phyloP scores from a whole-genome alignment of 1,139 yeast species.

The Maudiozyma humilis region DNA sequence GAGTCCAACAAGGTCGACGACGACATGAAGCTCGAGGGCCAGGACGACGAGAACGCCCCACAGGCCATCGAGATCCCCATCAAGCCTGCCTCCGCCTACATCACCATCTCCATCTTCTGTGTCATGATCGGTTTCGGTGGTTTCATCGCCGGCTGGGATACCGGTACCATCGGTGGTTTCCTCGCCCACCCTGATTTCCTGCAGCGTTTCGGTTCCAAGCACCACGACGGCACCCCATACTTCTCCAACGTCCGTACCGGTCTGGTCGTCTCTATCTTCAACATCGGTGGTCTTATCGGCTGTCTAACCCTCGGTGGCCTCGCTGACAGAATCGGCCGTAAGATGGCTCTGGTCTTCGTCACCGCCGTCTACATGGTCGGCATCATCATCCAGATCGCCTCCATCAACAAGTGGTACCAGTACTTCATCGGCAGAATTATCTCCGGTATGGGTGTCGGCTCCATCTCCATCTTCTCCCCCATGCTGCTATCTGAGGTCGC shows the following conservation, averaged over 20 bases:
- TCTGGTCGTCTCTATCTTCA: constrained; percentile 10
- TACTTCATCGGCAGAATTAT: no score
- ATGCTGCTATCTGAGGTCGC: constrained; percentile 56
- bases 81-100: no score
- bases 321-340: constrained; percentile 9
- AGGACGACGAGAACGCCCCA: neutral
- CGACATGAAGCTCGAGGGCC: neutral
- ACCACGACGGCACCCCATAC: constrained; percentile 9
- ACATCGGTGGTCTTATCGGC: constrained; percentile 10
- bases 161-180: no score
- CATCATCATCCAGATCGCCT: constrained; percentile 11
- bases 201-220: constrained; percentile 9
- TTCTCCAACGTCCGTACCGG: constrained; percentile 12
- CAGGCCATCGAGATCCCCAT: neutral
- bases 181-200: constrained; percentile 8
- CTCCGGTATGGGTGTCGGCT: constrained; percentile 48
- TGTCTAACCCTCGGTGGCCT: constrained; percentile 7
- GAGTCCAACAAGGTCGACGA: constrained; percentile 1
- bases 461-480: constrained; percentile 52
- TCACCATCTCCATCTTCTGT: constrained; percentile 3
- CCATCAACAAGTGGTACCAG: constrained; percentile 9
- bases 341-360: constrained; percentile 7
- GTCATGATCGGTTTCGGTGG: constrained; percentile 6
- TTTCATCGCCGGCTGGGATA: constrained; percentile 8
- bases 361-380: constrained; percentile 14